Base-by-base conservation (phyloP, 345 rosid genomes). In the Kernera saxatilis region DNA sequence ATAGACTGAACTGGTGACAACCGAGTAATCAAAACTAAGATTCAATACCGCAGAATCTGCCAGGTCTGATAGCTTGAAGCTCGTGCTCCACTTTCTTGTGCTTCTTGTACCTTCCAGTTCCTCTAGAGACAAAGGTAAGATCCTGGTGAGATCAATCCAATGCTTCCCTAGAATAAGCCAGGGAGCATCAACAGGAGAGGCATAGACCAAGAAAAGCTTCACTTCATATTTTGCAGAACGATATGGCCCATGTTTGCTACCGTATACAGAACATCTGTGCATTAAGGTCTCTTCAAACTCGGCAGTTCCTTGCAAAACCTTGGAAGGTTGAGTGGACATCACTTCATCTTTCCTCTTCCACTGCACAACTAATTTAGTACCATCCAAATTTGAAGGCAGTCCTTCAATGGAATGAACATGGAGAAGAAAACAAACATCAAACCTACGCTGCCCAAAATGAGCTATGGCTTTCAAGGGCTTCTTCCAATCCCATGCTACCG, bases 321-420 rank as follows among this genome's bases (percentile, higher is more conserved):
- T 85, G 6, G 81, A 76, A 23, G 85, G 75, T 14, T 60, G 70
- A 39, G 97, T 85, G 40, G 58, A 65, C 70, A 81, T 45, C 55
- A 82, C 82, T 60, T 86, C 87, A 63, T 81, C 85, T 52, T 87
- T 90, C 82, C 90, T 82, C 84, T 83, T 86, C 87, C 90, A 90
- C 26, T 76, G 80, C 71, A 93, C 92, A 33, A 78, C 69, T 45
- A 93, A 81, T 63, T 69, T 87, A 59, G 58, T 12, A 26, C 76
- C 89, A 66, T 78, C 72, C 43, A 88, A 80, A 75, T 53, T 70
- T 2, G 68, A 71, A 30, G 93, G 90, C 64, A 93, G 35, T 19
- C 89, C 97, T 82, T 90, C 85, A 17, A 93, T 82, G 0, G 93
- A 87, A 75, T 88, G 97, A 71, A 84, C 93, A 43, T 88, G 90